These are phyloP conservation scores for Colletotrichum zoysiae DNA, from an alignment of 2,329 filamentous ascomycete genomes.

Conservation along the genomic window DNA sequence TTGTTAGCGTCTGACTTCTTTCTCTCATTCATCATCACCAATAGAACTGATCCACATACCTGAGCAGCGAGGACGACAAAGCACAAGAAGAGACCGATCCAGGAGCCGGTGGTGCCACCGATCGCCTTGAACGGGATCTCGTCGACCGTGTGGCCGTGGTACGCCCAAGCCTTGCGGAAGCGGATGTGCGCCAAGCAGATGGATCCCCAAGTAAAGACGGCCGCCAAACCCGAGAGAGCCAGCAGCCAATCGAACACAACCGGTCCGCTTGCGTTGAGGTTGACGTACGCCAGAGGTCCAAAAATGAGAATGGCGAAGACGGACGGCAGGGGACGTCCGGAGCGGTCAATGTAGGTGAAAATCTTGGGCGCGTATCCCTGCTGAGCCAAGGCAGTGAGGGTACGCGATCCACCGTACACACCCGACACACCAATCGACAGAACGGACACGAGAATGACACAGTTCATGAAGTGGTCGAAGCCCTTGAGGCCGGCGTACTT, in stretches of 20 bases:
- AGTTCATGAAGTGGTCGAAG: constrained; percentile 66
- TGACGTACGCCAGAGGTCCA: constrained; percentile 62
- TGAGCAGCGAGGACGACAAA: constrained; percentile 63
- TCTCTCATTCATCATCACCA: too few species aligned
- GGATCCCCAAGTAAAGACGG: constrained; percentile 75
- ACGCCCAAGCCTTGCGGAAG: constrained; percentile 71
- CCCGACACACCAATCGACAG: constrained; percentile 67
- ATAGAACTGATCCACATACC: constrained; percentile 13
- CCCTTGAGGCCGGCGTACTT: constrained; percentile 61
- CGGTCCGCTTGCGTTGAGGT: constrained; percentile 58
- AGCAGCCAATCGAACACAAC: constrained; percentile 74
- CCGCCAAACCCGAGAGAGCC: constrained; percentile 71
- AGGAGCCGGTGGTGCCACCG: constrained; percentile 72
- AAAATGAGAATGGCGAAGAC: constrained; percentile 59
- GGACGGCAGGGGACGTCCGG: constrained; percentile 63
- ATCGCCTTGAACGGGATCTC: constrained; percentile 75
- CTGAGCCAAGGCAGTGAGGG: constrained; percentile 66
- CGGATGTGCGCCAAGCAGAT: constrained; percentile 76
- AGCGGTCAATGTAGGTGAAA: constrained; percentile 66
- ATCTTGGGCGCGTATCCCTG: constrained; percentile 66
- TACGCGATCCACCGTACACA: constrained; percentile 68
- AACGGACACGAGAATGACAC: constrained; percentile 66
- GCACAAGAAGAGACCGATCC: constrained; percentile 69
- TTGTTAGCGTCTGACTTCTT: background rate
- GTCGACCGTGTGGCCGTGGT: constrained; percentile 69